Evolutionary conservation across 1,284 basidiomycete species (phyloP).

Genomic region (Trichosporon sp.): DNA sequence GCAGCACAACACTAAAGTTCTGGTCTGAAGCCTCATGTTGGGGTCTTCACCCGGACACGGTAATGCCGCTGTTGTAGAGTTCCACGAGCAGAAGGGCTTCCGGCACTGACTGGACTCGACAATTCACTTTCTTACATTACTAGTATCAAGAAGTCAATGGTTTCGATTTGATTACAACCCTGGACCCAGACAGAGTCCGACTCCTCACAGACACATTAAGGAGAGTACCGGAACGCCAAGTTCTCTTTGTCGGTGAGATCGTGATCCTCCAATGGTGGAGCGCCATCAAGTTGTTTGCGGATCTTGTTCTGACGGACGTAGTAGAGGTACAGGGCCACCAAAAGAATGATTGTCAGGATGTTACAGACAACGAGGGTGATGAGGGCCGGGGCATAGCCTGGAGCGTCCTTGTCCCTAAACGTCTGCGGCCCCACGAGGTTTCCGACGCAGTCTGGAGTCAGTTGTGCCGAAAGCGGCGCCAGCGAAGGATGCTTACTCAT

Average conservation of each 20-base stretch:
- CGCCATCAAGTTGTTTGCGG: neutral
- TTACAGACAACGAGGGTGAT: constrained; percentile 3
- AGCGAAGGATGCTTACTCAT: neutral
- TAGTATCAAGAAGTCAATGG: neutral
- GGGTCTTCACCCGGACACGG: too few relatives aligned
- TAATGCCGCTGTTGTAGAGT: too few relatives aligned
- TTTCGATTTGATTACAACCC: neutral
- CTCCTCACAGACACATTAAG: neutral
- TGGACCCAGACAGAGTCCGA: neutral
- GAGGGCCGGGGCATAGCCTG: neutral
- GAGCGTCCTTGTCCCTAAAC: neutral
- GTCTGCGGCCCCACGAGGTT: neutral
- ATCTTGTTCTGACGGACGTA: neutral
- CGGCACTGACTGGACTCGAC: too few relatives aligned
- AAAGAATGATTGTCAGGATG: neutral
- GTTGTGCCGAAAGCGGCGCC: neutral
- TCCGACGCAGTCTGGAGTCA: neutral
- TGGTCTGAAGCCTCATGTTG: too few relatives aligned
- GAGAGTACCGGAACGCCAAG: neutral
- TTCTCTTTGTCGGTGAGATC: constrained; percentile 4
- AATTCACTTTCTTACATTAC: too few relatives aligned
- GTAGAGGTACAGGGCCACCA: neutral
- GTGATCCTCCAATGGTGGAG: neutral
- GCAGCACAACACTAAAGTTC: too few relatives aligned
- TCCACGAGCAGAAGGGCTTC: too few relatives aligned